Conservation (phyloP, 805 yeast genomes). For the Blastobotrys mokoenaii region DNA sequence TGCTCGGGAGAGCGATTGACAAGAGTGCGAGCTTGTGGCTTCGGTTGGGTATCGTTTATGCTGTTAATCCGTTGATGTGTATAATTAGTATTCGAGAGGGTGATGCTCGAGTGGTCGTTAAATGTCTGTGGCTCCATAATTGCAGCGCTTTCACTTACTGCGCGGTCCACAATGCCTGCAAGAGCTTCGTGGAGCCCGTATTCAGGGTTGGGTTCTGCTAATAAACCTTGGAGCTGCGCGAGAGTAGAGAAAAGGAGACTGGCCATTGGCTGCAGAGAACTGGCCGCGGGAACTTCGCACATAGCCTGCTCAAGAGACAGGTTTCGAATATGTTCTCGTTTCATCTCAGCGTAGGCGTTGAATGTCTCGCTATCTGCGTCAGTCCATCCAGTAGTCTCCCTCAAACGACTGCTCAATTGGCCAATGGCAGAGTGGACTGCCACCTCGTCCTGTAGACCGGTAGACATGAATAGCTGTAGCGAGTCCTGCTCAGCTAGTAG, state of each 20-base stretch:
- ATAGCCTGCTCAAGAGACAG: constrained; percentile 2
- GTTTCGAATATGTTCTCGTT: constrained; percentile 5
- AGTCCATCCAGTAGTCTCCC: constrained; percentile 16
- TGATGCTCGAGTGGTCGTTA: too few relatives aligned
- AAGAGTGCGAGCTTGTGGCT: constrained; percentile 6
- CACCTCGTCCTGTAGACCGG: constrained; percentile 4
- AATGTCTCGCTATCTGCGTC: constrained; percentile 10
- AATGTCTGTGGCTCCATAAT: too few relatives aligned
- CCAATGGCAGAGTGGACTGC: constrained; percentile 8
- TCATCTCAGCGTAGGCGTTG: constrained; percentile 9
- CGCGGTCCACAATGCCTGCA: too few relatives aligned
- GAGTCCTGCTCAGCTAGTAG: constrained; percentile 8
- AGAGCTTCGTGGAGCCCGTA: too few relatives aligned
- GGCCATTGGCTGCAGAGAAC: constrained; percentile 5
- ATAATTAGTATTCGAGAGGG: too few relatives aligned
- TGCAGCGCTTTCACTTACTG: too few relatives aligned
- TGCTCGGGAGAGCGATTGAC: constrained; percentile 10
- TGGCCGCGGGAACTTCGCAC: background rate
- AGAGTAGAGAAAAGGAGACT: constrained; percentile 2
- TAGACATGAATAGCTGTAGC: constrained; percentile 3
- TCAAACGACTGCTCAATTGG: constrained; percentile 9
- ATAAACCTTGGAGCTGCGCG: too few relatives aligned
- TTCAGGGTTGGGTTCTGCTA: too few relatives aligned
- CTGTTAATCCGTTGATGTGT: too few relatives aligned
- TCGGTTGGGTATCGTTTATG: too few relatives aligned